Conservation (phyloP, 768 basidiomycete species). For the Leccinum subtestaceum region DNA sequence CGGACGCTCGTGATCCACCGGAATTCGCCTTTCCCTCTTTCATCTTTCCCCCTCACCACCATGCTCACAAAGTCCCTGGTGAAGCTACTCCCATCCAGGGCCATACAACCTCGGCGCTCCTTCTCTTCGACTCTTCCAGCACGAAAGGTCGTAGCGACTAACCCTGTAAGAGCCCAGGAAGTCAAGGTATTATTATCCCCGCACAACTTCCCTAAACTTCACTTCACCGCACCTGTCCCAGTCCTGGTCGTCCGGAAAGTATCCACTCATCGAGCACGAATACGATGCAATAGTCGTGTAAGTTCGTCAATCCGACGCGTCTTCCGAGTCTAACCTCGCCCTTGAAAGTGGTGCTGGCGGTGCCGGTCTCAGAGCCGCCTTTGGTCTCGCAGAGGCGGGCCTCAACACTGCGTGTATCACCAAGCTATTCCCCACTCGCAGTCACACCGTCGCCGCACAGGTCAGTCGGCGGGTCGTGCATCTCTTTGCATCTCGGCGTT, state of each 20-base stretch:
- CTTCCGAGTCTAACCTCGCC: conserved; percentile 12
- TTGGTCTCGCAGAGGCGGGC: conserved; percentile 96
- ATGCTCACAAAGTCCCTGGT: conserved; percentile 70
- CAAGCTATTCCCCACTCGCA: conserved; percentile 97
- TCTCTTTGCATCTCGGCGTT: not conserved
- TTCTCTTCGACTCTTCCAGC: conserved; percentile 66
- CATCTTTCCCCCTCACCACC: conserved; percentile 23
- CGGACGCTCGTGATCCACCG: conserved; percentile 15
- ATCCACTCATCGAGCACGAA: conserved; percentile 97
- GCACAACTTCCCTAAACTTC: conserved; percentile 4
- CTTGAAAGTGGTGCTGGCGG: conserved; percentile 86
- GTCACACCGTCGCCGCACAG: conserved; percentile 98
- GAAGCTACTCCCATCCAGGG: conserved; percentile 32
- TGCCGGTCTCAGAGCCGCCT: conserved; percentile 96
- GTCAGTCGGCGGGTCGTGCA: conserved; percentile 36
- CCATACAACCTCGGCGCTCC: conserved; percentile 48
- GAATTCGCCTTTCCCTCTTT: conserved; percentile 6
- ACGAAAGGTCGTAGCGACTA: conserved; percentile 63
- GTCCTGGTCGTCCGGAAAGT: conserved; percentile 84
- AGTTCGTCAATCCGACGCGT: conserved; percentile 35
- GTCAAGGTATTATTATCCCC: conserved; percentile 53
- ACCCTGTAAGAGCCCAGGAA: conserved; percentile 77
- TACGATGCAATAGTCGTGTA: conserved; percentile 99
- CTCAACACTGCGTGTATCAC: conserved; percentile 99
- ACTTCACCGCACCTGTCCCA: conserved; percentile 27